Base-by-base conservation (phyloP, 495 filamentous ascomycete species). In the Thermochaetoides thermophila region DNA sequence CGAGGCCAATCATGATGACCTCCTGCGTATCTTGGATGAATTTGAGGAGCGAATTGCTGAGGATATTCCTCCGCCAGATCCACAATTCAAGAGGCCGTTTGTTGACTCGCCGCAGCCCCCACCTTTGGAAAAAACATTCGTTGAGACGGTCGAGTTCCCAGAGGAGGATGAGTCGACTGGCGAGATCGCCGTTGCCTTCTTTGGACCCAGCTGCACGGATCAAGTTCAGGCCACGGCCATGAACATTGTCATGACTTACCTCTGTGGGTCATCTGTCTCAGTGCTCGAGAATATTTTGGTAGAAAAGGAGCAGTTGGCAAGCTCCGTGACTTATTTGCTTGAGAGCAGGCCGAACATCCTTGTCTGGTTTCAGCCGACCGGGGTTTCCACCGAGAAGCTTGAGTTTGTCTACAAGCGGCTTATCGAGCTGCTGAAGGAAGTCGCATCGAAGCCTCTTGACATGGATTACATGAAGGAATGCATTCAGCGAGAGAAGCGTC, bases 141-240 rank as follows among this genome's bases (percentile, higher is more conserved):
- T 85, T 29, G 67, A 85, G 46, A 81, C 62, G 5, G 76, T 95
- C 21, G 76, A 91, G 37, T 99, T 99, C 44, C 91, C 89, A 0
- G 91, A 99, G 55, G 86, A 93, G 48, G 89, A 99, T 42, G 89
- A 99, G 43, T 84, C 81, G 1, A 78, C 68, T 33, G 89, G 89
- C 23, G 85, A 96, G 48, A 70, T 96, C 27, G 49, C 78, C 31
- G 68, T 95, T 26, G 78, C 66, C 5, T 89, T 89, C 53, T 69
- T 96, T 34, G 89, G 89, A 22, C 91, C 89, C 0, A 64, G 74
- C 37, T 81, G 76, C 53, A 74, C 63, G 38, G 74, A 93, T 46
- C 43, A 59, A 63, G 40, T 68, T 28, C 43, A 55, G 54, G 69
- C 64, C 11, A 72, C 73, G 1, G 91, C 85, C 12, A 43, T 95